These are phyloP conservation scores for Gyrodon lividus DNA, from an alignment of 768 basidiomycete species.

Conservation along the genomic window DNA sequence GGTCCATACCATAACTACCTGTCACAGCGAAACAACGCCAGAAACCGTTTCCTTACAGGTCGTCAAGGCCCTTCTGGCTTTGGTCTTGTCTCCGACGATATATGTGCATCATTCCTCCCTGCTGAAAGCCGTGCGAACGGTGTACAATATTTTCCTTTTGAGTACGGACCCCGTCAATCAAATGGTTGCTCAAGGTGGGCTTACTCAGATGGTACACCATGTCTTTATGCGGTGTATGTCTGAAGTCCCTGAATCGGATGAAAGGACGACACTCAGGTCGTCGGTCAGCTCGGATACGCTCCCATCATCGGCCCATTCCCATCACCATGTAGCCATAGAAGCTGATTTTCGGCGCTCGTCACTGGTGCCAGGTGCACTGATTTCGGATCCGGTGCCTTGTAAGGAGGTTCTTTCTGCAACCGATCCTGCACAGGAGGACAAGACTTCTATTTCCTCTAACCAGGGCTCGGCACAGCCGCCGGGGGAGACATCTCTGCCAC, in stretches of 20 bases:
- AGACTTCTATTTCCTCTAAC: background rate
- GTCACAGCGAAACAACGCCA: slow-evolving; percentile 83
- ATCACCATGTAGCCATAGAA: slow-evolving; percentile 4
- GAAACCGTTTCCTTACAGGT: slow-evolving; percentile 94
- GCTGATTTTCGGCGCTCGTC: slow-evolving; percentile 14
- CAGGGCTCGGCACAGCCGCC: slow-evolving; percentile 1
- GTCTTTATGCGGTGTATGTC: slow-evolving; percentile 82
- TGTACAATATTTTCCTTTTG: slow-evolving; percentile 96
- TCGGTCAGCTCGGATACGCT: slow-evolving; percentile 24
- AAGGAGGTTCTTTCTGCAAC: background rate
- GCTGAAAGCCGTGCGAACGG: slow-evolving; percentile 93
- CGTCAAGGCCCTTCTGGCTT: slow-evolving; percentile 88
- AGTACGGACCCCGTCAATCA: slow-evolving; percentile 91
- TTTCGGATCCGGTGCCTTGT: slow-evolving; percentile 1
- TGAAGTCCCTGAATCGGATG: slow-evolving; percentile 20
- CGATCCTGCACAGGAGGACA: slow-evolving; percentile 2
- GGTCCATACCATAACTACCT: slow-evolving; percentile 90
- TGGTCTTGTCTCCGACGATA: slow-evolving; percentile 83
- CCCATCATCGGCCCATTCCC: slow-evolving; percentile 3
- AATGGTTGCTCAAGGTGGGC: slow-evolving; percentile 96
- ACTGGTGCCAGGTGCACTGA: background rate
- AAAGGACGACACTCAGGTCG: slow-evolving; percentile 16
- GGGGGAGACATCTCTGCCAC: background rate
- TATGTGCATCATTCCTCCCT: slow-evolving; percentile 95
- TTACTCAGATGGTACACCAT: slow-evolving; percentile 98